These are phyloP conservation scores for Lophiotrema nucula DNA, from an alignment of 495 filamentous ascomycete genomes.

Conservation along the genomic window DNA sequence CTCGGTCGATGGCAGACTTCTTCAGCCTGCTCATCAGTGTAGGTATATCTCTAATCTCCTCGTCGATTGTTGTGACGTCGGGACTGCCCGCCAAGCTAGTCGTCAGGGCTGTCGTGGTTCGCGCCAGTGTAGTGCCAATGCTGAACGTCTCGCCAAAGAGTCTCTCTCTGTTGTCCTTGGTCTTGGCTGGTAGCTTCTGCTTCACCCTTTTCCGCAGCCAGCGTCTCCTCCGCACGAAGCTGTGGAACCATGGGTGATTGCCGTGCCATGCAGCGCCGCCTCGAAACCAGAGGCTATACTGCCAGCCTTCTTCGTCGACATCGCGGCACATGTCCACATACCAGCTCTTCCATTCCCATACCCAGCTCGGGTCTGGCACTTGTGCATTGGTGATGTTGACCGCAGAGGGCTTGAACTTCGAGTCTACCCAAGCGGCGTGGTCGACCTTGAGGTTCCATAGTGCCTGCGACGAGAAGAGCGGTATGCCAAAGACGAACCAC, in stretches of 20 bases:
- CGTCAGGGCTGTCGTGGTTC: conserved; percentile 30
- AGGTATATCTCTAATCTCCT: conserved; percentile 65
- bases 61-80: conserved; percentile 37
- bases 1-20: conserved; percentile 74
- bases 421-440: conserved; percentile 81
- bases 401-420: conserved; percentile 65
- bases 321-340: conserved; percentile 86
- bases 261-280: conserved; percentile 81
- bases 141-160: conserved; percentile 86
- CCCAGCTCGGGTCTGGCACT: conserved; percentile 91
- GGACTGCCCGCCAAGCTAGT: not conserved
- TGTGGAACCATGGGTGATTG: conserved; percentile 85
- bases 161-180: conserved; percentile 41
- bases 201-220: conserved; percentile 87
- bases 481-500: conserved; percentile 78
- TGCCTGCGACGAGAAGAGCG: conserved; percentile 81
- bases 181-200: conserved; percentile 39
- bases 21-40: conserved; percentile 64
- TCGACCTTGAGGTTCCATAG: conserved; percentile 73
- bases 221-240: conserved; percentile 81
- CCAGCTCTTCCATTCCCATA: conserved; percentile 95
- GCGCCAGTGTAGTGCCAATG: conserved; percentile 52
- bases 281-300: conserved; percentile 85
- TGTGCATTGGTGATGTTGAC: conserved; percentile 90
- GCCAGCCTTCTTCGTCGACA: conserved; percentile 91